These are phyloP conservation scores for Penicillium fuscoglaucum DNA, from an alignment of 2,329 filamentous ascomycete species.

Conservation along the genomic window DNA sequence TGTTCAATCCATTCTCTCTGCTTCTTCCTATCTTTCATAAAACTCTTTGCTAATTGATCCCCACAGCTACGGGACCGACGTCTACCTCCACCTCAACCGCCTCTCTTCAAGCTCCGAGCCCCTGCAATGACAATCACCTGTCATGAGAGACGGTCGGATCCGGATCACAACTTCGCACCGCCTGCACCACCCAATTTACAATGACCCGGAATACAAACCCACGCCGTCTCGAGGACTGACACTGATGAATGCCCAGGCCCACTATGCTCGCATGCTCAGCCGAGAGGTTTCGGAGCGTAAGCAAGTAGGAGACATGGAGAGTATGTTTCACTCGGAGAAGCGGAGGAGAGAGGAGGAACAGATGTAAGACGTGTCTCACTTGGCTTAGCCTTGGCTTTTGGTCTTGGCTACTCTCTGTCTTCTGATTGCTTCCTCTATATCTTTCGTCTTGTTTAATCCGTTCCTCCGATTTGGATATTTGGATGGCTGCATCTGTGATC, in stretches of 20 bases:
- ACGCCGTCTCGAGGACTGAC: conserved; percentile 53
- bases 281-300: conserved; percentile 80
- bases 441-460: not conserved
- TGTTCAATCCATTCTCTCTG: conserved; percentile 40
- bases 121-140: conserved; percentile 86
- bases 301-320: conserved; percentile 86
- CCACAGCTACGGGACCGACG: conserved; percentile 88
- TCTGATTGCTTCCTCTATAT: not conserved
- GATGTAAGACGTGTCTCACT: conserved; percentile 13
- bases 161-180: conserved; percentile 44
- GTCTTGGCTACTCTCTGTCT: not conserved
- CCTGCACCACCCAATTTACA: conserved; percentile 43
- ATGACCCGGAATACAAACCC: conserved; percentile 33
- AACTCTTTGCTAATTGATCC: conserved; percentile 18
- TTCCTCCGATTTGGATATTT: not conserved
- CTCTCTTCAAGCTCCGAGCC: conserved; percentile 94
- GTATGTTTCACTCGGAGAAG: conserved; percentile 63
- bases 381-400: not conserved
- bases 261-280: conserved; percentile 69
- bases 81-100: conserved; percentile 96
- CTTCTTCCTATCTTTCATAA: not conserved
- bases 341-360: conserved; percentile 22
- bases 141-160: conserved; percentile 73
- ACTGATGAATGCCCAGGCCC: conserved; percentile 54
- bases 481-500: not conserved